A percentile compares a stretch with the other conserved stretches of the same genome.
These are phyloP conservation scores for Emericellopsis cladophorae DNA, from an alignment of 2,329 filamentous ascomycete species.

Conservation along the genomic window DNA sequence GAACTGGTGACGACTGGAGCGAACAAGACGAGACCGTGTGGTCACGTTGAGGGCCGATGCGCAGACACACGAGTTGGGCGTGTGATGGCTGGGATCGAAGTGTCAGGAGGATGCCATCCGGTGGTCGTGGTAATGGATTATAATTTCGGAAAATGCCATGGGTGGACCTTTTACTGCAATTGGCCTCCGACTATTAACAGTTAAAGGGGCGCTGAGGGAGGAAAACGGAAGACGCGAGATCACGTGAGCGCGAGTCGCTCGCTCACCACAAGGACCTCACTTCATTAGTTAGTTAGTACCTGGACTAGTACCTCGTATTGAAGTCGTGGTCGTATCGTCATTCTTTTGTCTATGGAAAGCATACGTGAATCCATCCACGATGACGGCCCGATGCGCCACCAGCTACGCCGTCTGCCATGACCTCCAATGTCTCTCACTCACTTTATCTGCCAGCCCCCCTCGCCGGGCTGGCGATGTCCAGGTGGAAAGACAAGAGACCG, in stretches of 20 bases:
- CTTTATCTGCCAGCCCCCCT: background rate
- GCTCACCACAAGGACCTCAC: background rate
- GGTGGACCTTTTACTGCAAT: background rate
- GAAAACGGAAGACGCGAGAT: background rate
- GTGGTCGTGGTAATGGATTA: too few species aligned
- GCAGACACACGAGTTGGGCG: background rate
- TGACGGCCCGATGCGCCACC: background rate
- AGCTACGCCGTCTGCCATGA: background rate
- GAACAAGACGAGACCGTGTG: background rate
- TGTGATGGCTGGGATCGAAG: background rate
- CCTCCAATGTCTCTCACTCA: background rate
- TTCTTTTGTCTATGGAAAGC: conserved; percentile 1
- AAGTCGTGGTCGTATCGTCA: background rate
- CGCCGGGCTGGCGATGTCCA: background rate
- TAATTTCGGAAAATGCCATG: background rate
- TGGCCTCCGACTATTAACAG: too few species aligned
- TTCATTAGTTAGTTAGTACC: too few species aligned
- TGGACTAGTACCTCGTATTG: background rate
- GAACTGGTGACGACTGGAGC: background rate
- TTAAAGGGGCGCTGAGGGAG: background rate
- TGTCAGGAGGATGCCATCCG: too few species aligned
- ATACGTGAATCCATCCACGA: background rate
- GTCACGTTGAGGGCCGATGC: background rate
- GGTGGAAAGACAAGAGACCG: background rate
- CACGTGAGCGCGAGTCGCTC: background rate